Conservation (phyloP, 2,329 filamentous ascomycete species). For the Sclerotinia spermophila region DNA sequence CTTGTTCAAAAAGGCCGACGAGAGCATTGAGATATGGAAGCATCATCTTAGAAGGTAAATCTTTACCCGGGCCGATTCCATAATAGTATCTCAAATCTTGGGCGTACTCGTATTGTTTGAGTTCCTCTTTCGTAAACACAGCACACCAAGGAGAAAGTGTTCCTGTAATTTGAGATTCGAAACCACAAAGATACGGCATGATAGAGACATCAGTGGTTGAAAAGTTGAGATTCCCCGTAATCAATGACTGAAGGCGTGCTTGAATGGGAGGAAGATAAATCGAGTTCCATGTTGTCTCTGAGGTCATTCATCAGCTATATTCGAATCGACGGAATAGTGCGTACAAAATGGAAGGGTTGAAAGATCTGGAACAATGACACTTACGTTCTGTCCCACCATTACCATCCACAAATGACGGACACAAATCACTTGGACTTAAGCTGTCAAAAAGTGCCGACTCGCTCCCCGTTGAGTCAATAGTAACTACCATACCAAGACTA, state of each 20-base stretch:
- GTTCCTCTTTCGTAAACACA: slow-evolving; percentile 59
- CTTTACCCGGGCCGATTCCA: slow-evolving; percentile 54
- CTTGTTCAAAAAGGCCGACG: slow-evolving; percentile 49
- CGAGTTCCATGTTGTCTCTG: slow-evolving; percentile 4
- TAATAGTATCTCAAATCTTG: slow-evolving; percentile 69
- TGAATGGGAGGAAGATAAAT: slow-evolving; percentile 15
- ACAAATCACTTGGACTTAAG: slow-evolving; percentile 59
- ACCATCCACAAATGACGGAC: slow-evolving; percentile 55
- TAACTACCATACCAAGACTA: slow-evolving; percentile 52
- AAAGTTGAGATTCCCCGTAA: slow-evolving; percentile 50
- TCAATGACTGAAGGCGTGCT: background rate
- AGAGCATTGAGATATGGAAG: slow-evolving; percentile 56
- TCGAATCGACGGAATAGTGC: background rate
- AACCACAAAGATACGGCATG: slow-evolving; percentile 68
- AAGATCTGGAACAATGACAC: slow-evolving; percentile 9
- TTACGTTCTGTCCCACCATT: slow-evolving; percentile 44
- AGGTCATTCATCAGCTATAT: background rate
- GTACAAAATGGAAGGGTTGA: too few relatives aligned
- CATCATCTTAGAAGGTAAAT: slow-evolving; percentile 56
- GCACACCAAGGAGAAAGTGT: slow-evolving; percentile 58
- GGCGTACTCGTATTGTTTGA: slow-evolving; percentile 61
- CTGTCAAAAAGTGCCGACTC: slow-evolving; percentile 55
- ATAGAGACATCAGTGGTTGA: slow-evolving; percentile 50
- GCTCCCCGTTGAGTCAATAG: slow-evolving; percentile 54
- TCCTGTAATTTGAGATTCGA: slow-evolving; percentile 65